A percentile compares a stretch with the other conserved stretches of the same genome.
These are phyloP conservation scores for Aspergillus amoenus DNA, from an alignment of 2,329 filamentous ascomycete species.

Conservation along the genomic window DNA sequence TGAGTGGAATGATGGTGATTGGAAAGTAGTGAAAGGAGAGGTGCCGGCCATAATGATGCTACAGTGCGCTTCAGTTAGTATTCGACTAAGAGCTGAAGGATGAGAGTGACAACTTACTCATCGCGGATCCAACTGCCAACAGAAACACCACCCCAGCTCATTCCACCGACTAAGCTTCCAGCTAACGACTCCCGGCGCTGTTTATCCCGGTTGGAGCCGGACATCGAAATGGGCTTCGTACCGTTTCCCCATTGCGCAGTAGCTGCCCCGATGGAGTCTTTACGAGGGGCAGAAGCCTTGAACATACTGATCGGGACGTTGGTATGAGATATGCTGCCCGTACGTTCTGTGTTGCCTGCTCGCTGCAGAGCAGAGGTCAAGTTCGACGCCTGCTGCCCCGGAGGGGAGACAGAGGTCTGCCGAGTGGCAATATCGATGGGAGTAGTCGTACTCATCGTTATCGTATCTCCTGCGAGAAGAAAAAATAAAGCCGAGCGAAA, in stretches of 20 bases:
- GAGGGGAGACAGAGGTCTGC: conserved; percentile 59
- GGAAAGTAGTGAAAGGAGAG: conserved; percentile 80
- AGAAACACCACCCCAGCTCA: conserved; percentile 96
- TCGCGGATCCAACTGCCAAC: conserved; percentile 96
- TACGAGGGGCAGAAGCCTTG: conserved; percentile 45
- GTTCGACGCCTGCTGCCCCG: conserved; percentile 61
- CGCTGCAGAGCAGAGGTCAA: conserved; percentile 61
- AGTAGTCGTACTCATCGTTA: conserved; percentile 54
- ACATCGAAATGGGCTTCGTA: conserved; percentile 61
- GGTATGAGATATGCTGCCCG: conserved; percentile 46
- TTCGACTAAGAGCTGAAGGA: neutral
- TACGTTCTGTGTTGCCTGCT: conserved; percentile 43
- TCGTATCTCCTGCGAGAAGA: conserved; percentile 28
- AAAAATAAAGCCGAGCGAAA: conserved; percentile 34
- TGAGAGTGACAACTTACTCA: conserved; percentile 68
- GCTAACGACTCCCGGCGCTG: conserved; percentile 59
- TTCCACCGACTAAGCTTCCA: conserved; percentile 68
- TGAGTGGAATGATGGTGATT: conserved; percentile 94
- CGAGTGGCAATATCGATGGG: conserved; percentile 62
- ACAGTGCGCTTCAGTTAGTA: conserved; percentile 20
- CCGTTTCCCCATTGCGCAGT: conserved; percentile 57
- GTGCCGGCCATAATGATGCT: conserved; percentile 96
- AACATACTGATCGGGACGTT: conserved; percentile 38
- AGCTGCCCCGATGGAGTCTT: conserved; percentile 55
- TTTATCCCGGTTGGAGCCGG: conserved; percentile 49